Percentiles rank a stretch among this genome's conserved stretches.
These are phyloP conservation scores for Ganoderma meredithae DNA, from an alignment of 1,284 basidiomycete species.

Conservation along the genomic window DNA sequence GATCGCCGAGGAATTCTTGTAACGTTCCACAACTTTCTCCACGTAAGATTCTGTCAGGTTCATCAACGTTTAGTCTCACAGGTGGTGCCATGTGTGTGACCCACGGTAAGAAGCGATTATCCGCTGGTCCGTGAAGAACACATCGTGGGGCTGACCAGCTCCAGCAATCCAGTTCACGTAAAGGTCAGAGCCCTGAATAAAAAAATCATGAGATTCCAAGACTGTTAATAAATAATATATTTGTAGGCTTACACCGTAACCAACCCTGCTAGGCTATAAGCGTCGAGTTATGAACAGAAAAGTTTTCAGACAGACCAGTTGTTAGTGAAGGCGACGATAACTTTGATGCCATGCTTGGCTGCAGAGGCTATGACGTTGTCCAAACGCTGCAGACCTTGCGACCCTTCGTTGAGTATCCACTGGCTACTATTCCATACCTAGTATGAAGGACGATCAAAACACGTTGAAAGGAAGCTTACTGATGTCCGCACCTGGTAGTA, in stretches of 20 bases:
- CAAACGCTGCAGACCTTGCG: conserved; percentile 73
- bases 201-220: not conserved
- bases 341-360: conserved; percentile 62
- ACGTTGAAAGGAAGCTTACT: not conserved
- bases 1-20: conserved; percentile 58
- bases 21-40: conserved; percentile 59
- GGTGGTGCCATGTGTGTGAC: conserved; percentile 20
- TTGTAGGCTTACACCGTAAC: conserved; percentile 41
- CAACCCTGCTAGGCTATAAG: conserved; percentile 37
- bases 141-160: conserved; percentile 51
- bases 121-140: conserved; percentile 57
- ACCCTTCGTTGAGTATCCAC: conserved; percentile 62
- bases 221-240: not conserved
- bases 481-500: conserved; percentile 52
- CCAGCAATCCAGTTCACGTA: conserved; percentile 62
- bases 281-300: not conserved
- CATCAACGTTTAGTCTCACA: not conserved
- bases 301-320: conserved; percentile 57
- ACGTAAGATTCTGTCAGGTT: conserved; percentile 56
- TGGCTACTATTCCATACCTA: conserved; percentile 58
- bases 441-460: not conserved
- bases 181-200: conserved; percentile 48
- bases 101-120: conserved; percentile 60
- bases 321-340: conserved; percentile 72
- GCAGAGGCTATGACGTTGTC: conserved; percentile 69